These are phyloP conservation scores for Scheffersomyces lignicola DNA, from an alignment of 1,139 yeast species.

Conservation along the genomic window DNA sequence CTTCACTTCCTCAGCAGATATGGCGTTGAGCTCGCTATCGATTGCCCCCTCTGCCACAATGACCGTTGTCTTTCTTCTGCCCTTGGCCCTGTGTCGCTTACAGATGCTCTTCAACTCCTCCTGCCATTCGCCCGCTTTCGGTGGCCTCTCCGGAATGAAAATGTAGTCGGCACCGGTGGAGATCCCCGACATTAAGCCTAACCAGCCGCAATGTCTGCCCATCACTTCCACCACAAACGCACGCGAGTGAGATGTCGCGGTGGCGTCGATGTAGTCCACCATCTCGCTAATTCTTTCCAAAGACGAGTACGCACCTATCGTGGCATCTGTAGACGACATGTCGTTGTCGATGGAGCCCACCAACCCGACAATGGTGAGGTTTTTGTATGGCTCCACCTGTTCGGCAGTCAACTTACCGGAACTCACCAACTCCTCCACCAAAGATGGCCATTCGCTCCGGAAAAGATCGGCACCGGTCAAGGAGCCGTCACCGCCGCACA, in stretches of 20 bases:
- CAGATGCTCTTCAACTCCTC: conserved; percentile 72
- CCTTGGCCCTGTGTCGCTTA: conserved; percentile 75
- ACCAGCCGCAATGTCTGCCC: conserved; percentile 99
- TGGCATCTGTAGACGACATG: conserved; percentile 94
- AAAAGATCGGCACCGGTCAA: conserved; percentile 95
- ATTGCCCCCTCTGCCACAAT: conserved; percentile 98
- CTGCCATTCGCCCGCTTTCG: conserved; percentile 67
- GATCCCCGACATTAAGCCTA: conserved; percentile 93
- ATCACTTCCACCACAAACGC: conserved; percentile 97
- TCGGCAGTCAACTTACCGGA: conserved; percentile 55
- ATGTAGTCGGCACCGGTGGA: conserved; percentile 95
- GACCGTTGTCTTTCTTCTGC: conserved; percentile 91
- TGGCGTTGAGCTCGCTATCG: conserved; percentile 77
- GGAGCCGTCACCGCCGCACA: conserved; percentile 99
- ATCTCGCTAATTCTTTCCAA: conserved; percentile 90
- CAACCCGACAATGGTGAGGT: conserved; percentile 87
- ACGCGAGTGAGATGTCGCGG: conserved; percentile 95
- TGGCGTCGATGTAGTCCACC: conserved; percentile 93
- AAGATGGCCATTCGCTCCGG: conserved; percentile 91
- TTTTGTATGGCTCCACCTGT: conserved; percentile 60
- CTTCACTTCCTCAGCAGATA: conserved; percentile 76
- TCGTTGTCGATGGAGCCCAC: conserved; percentile 98
- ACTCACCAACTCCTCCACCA: conserved; percentile 66
- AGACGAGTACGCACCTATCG: conserved; percentile 95
- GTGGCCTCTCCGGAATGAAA: conserved; percentile 90